Conservation (phyloP, 371 early-diverging fungal genomes). For the Mucor saturninus region DNA sequence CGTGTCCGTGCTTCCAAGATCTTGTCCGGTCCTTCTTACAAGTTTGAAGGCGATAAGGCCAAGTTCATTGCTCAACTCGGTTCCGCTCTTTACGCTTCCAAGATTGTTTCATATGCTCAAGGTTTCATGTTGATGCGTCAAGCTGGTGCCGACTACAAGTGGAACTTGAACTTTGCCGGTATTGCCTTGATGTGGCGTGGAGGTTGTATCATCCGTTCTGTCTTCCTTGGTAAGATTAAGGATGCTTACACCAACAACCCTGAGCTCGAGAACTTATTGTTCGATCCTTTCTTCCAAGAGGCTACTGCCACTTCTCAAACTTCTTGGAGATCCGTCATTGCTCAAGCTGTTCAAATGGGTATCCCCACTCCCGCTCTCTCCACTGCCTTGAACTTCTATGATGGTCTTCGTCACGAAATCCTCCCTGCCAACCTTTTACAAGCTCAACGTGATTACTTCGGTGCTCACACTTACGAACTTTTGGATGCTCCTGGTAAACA, state of each 20-base stretch:
- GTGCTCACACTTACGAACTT: slow-evolving; percentile 95
- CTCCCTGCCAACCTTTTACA: slow-evolving; percentile 98
- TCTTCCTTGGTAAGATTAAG: slow-evolving; percentile 96
- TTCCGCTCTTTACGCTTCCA: slow-evolving; percentile 95
- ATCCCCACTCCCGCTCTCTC: slow-evolving; percentile 93
- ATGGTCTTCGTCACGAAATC: slow-evolving; percentile 90
- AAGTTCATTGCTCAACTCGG: slow-evolving; percentile 86
- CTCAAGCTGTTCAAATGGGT: slow-evolving; percentile 82
- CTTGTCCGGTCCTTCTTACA: slow-evolving; percentile 73
- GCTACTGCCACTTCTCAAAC: slow-evolving; percentile 85
- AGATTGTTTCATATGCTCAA: slow-evolving; percentile 98
- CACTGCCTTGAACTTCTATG: slow-evolving; percentile 95
- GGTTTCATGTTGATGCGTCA: slow-evolving; percentile 99
- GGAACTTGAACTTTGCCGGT: slow-evolving; percentile 96
- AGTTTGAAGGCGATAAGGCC: slow-evolving; percentile 85
- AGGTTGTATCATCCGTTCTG: slow-evolving; percentile 98
- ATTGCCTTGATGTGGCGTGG: slow-evolving; percentile 99
- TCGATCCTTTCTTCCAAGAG: slow-evolving; percentile 94
- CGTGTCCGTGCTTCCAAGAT: slow-evolving; percentile 89
- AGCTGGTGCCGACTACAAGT: slow-evolving; percentile 89
- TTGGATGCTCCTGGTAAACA: slow-evolving; percentile 78
- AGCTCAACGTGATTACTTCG: slow-evolving; percentile 98
- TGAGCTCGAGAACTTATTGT: slow-evolving; percentile 84
- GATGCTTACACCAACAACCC: slow-evolving; percentile 90
- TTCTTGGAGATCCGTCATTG: slow-evolving; percentile 90